Base-by-base conservation (phyloP, 169 alveolate genomes). In the Cryptosporidium canis region DNA sequence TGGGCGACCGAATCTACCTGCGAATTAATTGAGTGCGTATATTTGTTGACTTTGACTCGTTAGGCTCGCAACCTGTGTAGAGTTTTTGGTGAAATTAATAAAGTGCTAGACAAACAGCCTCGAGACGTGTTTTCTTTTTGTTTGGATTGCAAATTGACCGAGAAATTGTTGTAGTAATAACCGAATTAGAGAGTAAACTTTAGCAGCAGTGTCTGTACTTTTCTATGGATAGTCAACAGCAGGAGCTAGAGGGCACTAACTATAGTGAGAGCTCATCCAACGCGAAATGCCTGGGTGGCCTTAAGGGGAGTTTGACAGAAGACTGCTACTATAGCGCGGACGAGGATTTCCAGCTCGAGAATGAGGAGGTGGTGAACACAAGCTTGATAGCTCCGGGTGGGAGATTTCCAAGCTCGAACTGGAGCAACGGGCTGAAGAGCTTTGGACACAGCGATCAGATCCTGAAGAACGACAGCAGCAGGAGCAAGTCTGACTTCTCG, bases 301-400 rank as follows among this genome's bases (percentile, higher is more conserved):
- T 77, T 18, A 35, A 63, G 16, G 72, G 68, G 44, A 63, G 47
- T 24, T 43, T 43, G 35, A 43, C 87, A 58, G 87, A 77, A 12
- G 87, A 77, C 64, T 77, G 87, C 44, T 77, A 77, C n/a, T 77
- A 77, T 55, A 77, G 87, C 16, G 87, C 87, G 61, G 87, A 77
- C 18, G 87, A 77, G 35, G 87, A 55, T 77, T 58, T 77, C 51
- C 72, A 77, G 21, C 66, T 58, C 58, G 87, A 77, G 29, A 77
- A 77, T 58, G 87, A 77, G 37, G 87, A 58, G 41, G 61, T 27
- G 33, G 33, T 44, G 21, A 43, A 41, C 37, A 55, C 87, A 43
- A 55, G 18, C 27, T 31, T 58, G 64, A 45, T 21, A 27, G 45
- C 65, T 48, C 66, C 84, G n/a, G 21, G 29, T 35, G 67, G 67